Base-by-base conservation (phyloP, 1,284 basidiomycete species). In the Microbotryum saponariae region DNA sequence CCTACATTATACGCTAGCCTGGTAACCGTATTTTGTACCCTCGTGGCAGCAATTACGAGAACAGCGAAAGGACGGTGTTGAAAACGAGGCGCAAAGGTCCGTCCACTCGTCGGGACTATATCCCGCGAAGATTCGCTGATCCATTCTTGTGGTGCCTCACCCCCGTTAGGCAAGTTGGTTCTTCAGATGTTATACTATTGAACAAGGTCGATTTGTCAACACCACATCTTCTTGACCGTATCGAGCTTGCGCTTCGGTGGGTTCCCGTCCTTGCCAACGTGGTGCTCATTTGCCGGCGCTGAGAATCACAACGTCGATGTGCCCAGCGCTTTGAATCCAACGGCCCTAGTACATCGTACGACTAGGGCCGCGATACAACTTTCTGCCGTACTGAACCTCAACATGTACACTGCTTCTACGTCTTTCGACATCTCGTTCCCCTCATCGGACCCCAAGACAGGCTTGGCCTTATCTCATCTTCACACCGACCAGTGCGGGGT, bases 161-260 rank as follows among this genome's bases (percentile, higher is more conserved):
- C 37, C 21, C 9, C n/a, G 7, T n/a, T 68, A 92, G 91, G 60
- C 92, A 97, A 79, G 86, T 96, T 52, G 91, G 89, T 2, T 85
- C 85, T 42, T 85, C 91, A 16, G 91, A 94, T 72, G 85, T 92
- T n/a, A 81, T 94, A 52, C 76, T 94, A 21, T 77, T 94, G 29
- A 96, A 96, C 79, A 96, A 96, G 77, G 78, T 80, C 33, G 92
- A 94, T 71, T 78, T 94, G 20, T 85, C 84, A 4, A 74, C 45
- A 71, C 73, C 59, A 60, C 82, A 21, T 42, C 71, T 56, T 18
- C 59, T 77, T 6, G 64, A 58, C 7, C 73, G 77, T 7, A 82
- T 84, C 14, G 85, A 88, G 73, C 71, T 69, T 20, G 76, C 82
- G 23, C 84, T 93, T 46, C 59, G 70, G 73, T 76, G 21, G 20